A percentile compares a stretch with the other conserved stretches of the same genome.
Evolutionary conservation across 225 moss, liverwort and hornwort species (phyloP).

Genomic region (Thuidium tamariscinum): DNA sequence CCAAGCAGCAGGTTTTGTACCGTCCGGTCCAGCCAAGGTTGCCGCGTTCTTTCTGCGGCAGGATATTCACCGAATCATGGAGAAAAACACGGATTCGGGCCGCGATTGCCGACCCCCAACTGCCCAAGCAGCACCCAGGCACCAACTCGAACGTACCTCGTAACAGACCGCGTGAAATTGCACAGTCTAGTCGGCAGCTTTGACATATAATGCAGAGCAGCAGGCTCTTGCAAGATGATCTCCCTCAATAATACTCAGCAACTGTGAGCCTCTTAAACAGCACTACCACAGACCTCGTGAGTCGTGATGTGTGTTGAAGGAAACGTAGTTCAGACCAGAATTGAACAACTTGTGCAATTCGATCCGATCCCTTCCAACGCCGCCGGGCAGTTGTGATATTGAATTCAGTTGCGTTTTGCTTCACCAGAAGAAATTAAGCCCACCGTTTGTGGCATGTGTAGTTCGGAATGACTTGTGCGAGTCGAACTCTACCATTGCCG

Average conservation of each 20-base stretch:
- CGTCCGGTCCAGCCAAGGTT: neutral
- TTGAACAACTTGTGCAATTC: neutral
- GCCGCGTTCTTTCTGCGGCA: neutral
- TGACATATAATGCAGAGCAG: neutral
- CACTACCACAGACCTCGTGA: neutral
- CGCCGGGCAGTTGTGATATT: neutral
- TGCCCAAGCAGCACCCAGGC: neutral
- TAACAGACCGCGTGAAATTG: neutral
- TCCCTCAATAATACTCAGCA: neutral
- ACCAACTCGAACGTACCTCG: neutral
- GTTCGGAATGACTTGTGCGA: neutral
- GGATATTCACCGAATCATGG: no score
- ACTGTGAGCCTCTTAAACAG: neutral
- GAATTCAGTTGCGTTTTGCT: neutral
- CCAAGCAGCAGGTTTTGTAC: neutral
- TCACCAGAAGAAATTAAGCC: neutral
- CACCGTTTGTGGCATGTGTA: no score
- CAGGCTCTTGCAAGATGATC: neutral
- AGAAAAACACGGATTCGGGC: neutral
- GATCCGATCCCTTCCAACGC: neutral
- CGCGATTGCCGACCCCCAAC: neutral
- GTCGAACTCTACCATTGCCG: neutral
- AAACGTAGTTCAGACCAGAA: neutral
- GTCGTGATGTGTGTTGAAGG: no score
- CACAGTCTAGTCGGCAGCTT: neutral